Conservation (phyloP, 176 grass and related monocot species). For the Oryza nivara region DNA sequence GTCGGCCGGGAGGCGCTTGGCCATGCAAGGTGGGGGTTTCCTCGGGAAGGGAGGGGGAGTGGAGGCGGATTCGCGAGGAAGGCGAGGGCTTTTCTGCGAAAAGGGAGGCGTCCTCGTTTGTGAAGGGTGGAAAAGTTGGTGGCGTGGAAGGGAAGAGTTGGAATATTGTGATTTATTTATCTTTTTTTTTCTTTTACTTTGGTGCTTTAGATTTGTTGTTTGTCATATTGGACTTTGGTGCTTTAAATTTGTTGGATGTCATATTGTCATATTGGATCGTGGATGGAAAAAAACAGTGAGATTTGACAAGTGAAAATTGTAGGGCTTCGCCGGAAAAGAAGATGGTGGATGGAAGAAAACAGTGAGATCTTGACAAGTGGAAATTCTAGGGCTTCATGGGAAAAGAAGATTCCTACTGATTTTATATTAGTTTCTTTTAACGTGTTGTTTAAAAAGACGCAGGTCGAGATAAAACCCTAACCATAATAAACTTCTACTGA, state of each 20-base stretch:
- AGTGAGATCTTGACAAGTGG: not conserved
- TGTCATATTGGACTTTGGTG: not conserved
- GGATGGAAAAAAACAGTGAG: not conserved
- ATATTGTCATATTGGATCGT: not conserved
- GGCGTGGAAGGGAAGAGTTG: slow-evolving; percentile 29
- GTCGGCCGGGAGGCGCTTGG: slow-evolving; percentile 53
- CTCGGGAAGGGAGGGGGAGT: slow-evolving; percentile 2
- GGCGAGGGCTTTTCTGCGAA: slow-evolving; percentile 39
- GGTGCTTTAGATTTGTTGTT: slow-evolving; percentile 12
- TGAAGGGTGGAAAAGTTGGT: slow-evolving; percentile 45
- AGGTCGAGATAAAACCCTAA: too few relatives aligned
- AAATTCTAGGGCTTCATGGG: too few relatives aligned
- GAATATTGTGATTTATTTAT: not conserved
- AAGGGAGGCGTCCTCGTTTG: slow-evolving; percentile 34
- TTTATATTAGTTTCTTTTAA: not conserved
- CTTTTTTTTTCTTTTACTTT: not conserved
- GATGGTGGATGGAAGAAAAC: not conserved
- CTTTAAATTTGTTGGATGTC: slow-evolving; percentile 13
- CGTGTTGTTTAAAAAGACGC: too few relatives aligned
- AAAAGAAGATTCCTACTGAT: too few relatives aligned
- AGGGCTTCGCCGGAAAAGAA: too few relatives aligned
- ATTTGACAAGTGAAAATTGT: not conserved
- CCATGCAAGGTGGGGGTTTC: slow-evolving; percentile 55
- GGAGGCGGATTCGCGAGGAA: slow-evolving; percentile 13
- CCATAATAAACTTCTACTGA: too few relatives aligned